These are phyloP conservation scores for Pythium chondricola DNA, from an alignment of 352 stramenopile genomes.

Conservation along the genomic window DNA sequence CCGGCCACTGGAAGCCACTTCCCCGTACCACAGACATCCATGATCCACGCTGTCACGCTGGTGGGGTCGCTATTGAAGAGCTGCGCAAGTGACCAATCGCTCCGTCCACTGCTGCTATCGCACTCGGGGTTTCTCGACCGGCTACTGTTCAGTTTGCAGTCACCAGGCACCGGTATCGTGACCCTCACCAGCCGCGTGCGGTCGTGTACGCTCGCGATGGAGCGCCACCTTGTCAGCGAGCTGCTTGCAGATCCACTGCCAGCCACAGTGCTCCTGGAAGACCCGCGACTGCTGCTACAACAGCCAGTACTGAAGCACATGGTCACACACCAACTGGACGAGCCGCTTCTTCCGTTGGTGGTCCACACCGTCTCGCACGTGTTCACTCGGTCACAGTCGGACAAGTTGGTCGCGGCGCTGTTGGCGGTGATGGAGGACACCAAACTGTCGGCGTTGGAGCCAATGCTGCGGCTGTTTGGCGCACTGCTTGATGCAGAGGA, in stretches of 20 bases:
- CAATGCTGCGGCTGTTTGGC: slow-evolving; percentile 35
- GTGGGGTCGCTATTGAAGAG: slow-evolving; percentile 16
- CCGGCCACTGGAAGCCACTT: slow-evolving; percentile 5
- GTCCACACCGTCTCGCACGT: slow-evolving; percentile 1
- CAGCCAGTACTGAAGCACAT: slow-evolving; percentile 43
- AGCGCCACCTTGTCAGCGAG: slow-evolving; percentile 14
- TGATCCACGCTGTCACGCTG: slow-evolving; percentile 15
- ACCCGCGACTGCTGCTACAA: slow-evolving; percentile 34
- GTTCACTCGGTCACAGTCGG: slow-evolving; percentile 19
- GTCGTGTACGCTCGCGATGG: slow-evolving; percentile 21
- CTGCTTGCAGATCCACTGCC: neutral
- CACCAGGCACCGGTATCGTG: neutral
- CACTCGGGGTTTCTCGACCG: slow-evolving; percentile 44
- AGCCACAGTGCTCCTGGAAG: slow-evolving; percentile 8
- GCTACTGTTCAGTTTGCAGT: slow-evolving; percentile 35
- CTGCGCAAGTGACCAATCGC: slow-evolving; percentile 8
- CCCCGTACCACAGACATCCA: slow-evolving; percentile 6
- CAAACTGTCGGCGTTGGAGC: slow-evolving; percentile 37
- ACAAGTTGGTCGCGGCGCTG: slow-evolving; percentile 46
- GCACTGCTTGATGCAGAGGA: slow-evolving; percentile 30
- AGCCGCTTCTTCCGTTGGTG: slow-evolving; percentile 21
- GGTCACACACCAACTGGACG: slow-evolving; percentile 29
- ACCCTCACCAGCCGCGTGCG: slow-evolving; percentile 14
- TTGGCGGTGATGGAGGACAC: slow-evolving; percentile 61
- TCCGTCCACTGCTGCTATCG: slow-evolving; percentile 16